Evolutionary conservation across 2,329 filamentous ascomycete species (phyloP).

Genomic region (Chaetothyriales sp.): DNA sequence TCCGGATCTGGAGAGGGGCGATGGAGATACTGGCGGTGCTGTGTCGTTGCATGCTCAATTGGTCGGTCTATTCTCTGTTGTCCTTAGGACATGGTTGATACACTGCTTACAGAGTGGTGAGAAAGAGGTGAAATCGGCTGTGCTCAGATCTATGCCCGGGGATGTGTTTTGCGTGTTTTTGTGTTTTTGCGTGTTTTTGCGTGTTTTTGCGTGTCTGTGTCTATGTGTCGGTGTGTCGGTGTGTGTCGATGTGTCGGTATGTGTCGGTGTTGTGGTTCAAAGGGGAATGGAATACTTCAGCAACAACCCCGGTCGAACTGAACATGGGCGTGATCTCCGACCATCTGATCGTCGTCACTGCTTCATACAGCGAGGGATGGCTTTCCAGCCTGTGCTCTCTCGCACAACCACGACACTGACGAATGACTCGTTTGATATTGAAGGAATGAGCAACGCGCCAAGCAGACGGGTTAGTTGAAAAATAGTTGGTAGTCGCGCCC

Average conservation of each 20-base stretch:
- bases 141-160: background rate
- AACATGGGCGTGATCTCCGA: background rate
- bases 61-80: background rate
- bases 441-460: too few relatives aligned
- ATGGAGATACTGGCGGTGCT: slow-evolving; percentile 15
- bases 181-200: too few relatives aligned
- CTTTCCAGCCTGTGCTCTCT: background rate
- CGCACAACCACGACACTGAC: too few relatives aligned
- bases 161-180: too few relatives aligned
- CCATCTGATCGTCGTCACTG: background rate
- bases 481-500: too few relatives aligned
- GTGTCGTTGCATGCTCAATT: background rate
- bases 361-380: background rate
- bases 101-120: background rate
- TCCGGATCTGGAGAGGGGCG: slow-evolving; percentile 18
- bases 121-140: background rate
- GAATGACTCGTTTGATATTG: too few relatives aligned
- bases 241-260: too few relatives aligned
- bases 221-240: too few relatives aligned
- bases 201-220: too few relatives aligned
- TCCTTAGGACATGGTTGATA: background rate
- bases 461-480: too few relatives aligned
- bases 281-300: background rate
- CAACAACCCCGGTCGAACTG: background rate
- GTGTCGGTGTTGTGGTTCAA: background rate